Base-by-base conservation (phyloP, 2,329 filamentous ascomycete species). In the Talaromyces atroroseus region DNA sequence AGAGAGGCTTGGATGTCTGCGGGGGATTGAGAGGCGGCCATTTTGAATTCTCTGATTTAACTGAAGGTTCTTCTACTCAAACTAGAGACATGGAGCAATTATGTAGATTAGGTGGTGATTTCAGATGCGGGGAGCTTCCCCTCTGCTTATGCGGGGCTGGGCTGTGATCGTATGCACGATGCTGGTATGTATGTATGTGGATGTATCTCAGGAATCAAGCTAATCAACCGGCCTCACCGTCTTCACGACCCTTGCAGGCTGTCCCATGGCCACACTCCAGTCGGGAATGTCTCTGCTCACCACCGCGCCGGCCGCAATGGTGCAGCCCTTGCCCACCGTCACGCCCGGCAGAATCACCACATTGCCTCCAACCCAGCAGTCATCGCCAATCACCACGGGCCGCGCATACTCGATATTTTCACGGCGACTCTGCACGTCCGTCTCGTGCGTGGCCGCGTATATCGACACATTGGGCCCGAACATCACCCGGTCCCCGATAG, bases 391-490 rank as follows among this genome's bases (percentile, higher is more conserved):
- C 7, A 69, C 71, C 0, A 82, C 75, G 0, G 76, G 75, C 36
- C 71, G 70, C 0, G 78, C 77, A 57, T 76, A 80, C 60, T 82
- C 80, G 8, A 80, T 69, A 23, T 78, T 73, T 7, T 78, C 74
- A 12, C 73, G 66, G 6, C 78, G 71, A 36, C 71, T 75, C 49
- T 75, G 71, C 5, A 81, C 77, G 42, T 79, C 78, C 0, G 74
- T 71, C 58, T 80, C 77, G 58, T 82, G 80, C 18, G 77, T 80
- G 0, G 80, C 80, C 0, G 78, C 74, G 47, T 79, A 79, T 20
- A 83, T 78, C 52, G 67, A 72, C 2, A 82, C 78, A 52, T 79
- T 77, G 0, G 80, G 79, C 0, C 80, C 80, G 45, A 82, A 72
- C 68, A 82, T 76, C 7, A 78, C 76, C 1, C 78, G 65, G 20